Evolutionary conservation across 257 asterid species (phyloP), one percentile per base, ranked within the genome.

Genomic region (Solanum chiquidenum): DNA sequence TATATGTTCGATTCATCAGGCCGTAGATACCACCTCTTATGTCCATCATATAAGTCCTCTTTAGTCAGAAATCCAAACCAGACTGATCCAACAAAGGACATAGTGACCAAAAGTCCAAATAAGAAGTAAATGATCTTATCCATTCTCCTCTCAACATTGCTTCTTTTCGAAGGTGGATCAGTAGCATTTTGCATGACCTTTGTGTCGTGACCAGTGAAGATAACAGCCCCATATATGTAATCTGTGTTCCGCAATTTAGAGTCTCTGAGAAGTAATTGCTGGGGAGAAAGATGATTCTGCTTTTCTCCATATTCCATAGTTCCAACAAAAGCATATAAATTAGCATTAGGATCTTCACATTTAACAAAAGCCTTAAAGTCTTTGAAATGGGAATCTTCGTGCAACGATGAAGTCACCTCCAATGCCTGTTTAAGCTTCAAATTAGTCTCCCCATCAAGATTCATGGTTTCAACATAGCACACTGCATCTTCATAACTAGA

Each of bases 381-480:
- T 4, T 75, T 46, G 60, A 93, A 85, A 44, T 92, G 88, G 1
- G 86, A 76, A 40, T 94, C 99, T 68, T 90, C 98, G 4, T 86
- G 88, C 49, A 96, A 73, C 11, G 88, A 87, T 46, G 96, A 90
- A 35, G 98, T 95, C 60, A 83, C 93, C 25, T 93, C 98, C 76
- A 94, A 86, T 23, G 95, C 94, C 88, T 96, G 98, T 84, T 94
- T 96, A 76, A 96, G 93, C 90, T 96, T 96, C 90, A 96, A 87
- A 90, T 96, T 96, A 7, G 99, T 96, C 91, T 96, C 99, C 3
- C 99, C 99, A 11, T 95, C 99, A 62, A 96, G 98, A 76, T 95
- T 96, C 99, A 96, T 96, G 23, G 99, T 95, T 93, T 97, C 98
- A 7, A 97, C 99, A 74, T 95, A 95, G 92, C 99, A 95, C n/a